Evolutionary conservation across 768 basidiomycete genomes (phyloP), one percentile per base, ranked within the genome.

Genomic region (Kockovaella imperatae): DNA sequence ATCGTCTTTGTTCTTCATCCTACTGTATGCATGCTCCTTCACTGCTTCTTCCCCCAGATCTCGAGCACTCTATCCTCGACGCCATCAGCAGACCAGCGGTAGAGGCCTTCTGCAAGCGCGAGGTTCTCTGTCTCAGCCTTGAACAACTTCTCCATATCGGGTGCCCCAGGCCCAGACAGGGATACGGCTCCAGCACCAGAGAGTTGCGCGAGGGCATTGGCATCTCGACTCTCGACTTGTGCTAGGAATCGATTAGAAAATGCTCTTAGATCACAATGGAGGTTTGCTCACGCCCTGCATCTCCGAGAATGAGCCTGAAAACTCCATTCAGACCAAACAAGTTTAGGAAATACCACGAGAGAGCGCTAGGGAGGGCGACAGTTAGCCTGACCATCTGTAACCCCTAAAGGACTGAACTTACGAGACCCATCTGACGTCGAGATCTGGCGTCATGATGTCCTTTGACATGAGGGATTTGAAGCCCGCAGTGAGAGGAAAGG

Each of bases 331-430:
- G 74, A 45, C 93, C 93, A 72, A 99, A 97, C 74, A 96, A 87
- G 76, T 96, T 97, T 62, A 97, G 81, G 74, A 99, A 97, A 74
- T 97, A 99, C 95, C 95, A 97, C 15, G 88, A 91, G 46, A 97
- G 76, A 10, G 95, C 69, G 2, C 64, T 67, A 34, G 13, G 5
- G 3, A 24, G 6, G 30, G 41, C 41, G 47, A 23, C 35, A 40
- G 14, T 50, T 21, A 41, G 35, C 7, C n/a, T 41, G 20, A 18
- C 17, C 14, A 5, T 31, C 36, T 24, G n/a, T 10, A 4, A 15
- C 7, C 4, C 21, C 8, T 11, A 8, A 8, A 17, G 20, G 21
- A 26, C 2, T 14, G 35, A 3, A 59, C 64, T 53, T 35, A 95
- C 18, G 95, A 99, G 26, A 97, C 95, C 91, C 95, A 99, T 73